Base-by-base conservation (phyloP, 305 asterid species). In the Solanum chacoense region DNA sequence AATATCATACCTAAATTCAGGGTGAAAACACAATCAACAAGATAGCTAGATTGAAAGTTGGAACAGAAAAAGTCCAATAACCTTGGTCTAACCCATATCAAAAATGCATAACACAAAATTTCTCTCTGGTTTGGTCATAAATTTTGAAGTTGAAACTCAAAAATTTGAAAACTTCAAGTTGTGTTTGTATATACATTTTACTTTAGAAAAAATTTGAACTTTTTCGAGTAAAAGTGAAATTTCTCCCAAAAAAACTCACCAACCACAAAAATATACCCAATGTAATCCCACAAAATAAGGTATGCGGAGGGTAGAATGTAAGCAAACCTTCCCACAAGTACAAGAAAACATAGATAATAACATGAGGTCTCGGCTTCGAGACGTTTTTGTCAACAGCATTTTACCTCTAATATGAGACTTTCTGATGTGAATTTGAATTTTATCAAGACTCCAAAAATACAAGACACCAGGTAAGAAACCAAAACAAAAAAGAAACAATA, bases 401-500 rank as follows among this genome's bases (percentile, higher is more conserved):
- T 55, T 20, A 55, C 24, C 0, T 7, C 4, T 5, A 20, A 55
- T 55, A 55, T 1, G 2, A 55, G 0, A 55, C 5, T 55, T 55
- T 55, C 10, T 4, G 0, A 55, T 0, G 0, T 55, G 2, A 55
- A 55, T 55, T 55, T 11, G 0, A 55, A 7, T 55, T 55, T 55
- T 2, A 0, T 55, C 24, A 0, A 0, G 0, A 55, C 0, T 55
- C 4, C 2, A 7, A 55, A 55, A 16, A 16, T 50, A 50, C 7
- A 7, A 6, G 0, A 12, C 18, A 42, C 7, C 55, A 11, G 2
- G 1, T 50, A 50, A 50, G 65, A 50, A 50, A 18, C 2, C n/a
- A 6, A 16, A 50, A 50, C 63, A 55, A 20, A 55, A n/a, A 11
- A 67, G 6, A 63, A 63, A 63, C 28, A 67, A n/a, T 10, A 24